Conservation (phyloP, 495 filamentous ascomycete species). For the Aspergillus ellipticus region DNA sequence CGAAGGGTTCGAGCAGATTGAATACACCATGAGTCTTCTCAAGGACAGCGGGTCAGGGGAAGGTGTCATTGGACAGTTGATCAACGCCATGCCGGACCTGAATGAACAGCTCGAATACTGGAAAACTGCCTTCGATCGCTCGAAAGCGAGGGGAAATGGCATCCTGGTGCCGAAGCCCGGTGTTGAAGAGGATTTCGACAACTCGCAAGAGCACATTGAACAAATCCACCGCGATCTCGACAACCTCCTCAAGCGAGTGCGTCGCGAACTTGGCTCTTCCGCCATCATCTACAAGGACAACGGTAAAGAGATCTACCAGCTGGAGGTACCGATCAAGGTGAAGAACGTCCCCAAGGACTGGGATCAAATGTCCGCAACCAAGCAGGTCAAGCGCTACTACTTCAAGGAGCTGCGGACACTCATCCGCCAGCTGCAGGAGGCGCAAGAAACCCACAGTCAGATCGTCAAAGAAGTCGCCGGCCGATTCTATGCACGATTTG, state of each 20-base stretch:
- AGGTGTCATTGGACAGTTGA: slow-evolving; percentile 79
- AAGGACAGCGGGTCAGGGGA: slow-evolving; percentile 64
- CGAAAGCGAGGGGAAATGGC: slow-evolving; percentile 69
- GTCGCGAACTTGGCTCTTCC: slow-evolving; percentile 59
- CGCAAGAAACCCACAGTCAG: slow-evolving; percentile 90
- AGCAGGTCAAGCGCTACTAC: slow-evolving; percentile 91
- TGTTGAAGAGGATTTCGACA: slow-evolving; percentile 90
- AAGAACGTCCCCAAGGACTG: slow-evolving; percentile 80
- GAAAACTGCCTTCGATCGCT: slow-evolving; percentile 89
- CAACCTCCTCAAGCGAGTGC: slow-evolving; percentile 63
- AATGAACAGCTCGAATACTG: slow-evolving; percentile 69
- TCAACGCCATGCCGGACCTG: slow-evolving; percentile 81
- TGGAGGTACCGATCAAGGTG: slow-evolving; percentile 83
- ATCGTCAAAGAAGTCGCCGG: slow-evolving; percentile 83
- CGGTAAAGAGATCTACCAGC: slow-evolving; percentile 95
- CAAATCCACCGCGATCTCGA: slow-evolving; percentile 69
- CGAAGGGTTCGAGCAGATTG: slow-evolving; percentile 96
- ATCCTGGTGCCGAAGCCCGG: slow-evolving; percentile 83
- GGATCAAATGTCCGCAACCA: slow-evolving; percentile 94
- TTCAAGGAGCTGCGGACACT: slow-evolving; percentile 75
- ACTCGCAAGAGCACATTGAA: slow-evolving; percentile 72
- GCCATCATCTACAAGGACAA: slow-evolving; percentile 82
- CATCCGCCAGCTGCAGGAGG: slow-evolving; percentile 83
- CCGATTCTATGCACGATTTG: slow-evolving; percentile 83
- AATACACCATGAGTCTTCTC: slow-evolving; percentile 80